Evolutionary conservation across 345 rosid species (phyloP).

Genomic region (Xanthoceras sorbifolium): DNA sequence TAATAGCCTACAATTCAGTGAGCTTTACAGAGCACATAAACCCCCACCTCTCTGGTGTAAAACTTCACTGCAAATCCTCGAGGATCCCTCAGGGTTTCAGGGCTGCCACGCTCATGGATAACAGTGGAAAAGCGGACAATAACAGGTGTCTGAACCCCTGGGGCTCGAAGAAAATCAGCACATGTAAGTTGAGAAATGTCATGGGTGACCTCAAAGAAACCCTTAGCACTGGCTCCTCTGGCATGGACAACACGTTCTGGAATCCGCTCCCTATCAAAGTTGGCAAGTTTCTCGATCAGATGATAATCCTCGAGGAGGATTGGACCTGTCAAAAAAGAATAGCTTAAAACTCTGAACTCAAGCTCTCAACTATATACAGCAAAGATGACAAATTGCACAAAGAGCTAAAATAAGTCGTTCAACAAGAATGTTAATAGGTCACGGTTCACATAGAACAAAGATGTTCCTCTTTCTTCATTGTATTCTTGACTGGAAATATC

Average conservation of each 20-base stretch:
- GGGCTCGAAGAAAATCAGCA: constrained; percentile 95
- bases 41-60: constrained; percentile 92
- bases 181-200: constrained; percentile 72
- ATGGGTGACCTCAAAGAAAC: constrained; percentile 98
- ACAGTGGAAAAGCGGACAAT: constrained; percentile 98
- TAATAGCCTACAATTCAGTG: not conserved
- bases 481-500: not conserved
- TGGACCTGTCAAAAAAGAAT: constrained; percentile 58
- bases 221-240: constrained; percentile 98
- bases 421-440: too few relatives aligned
- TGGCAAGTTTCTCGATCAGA: constrained; percentile 88
- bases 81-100: constrained; percentile 94
- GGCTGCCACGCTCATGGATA: constrained; percentile 98
- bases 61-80: constrained; percentile 98
- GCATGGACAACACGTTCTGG: constrained; percentile 99
- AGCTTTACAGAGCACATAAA: not conserved
- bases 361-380: not conserved
- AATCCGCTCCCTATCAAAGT: constrained; percentile 88
- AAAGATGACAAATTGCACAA: not conserved
- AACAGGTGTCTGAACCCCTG: constrained; percentile 93
- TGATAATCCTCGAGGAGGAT: constrained; percentile 97
- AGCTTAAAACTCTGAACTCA: not conserved
- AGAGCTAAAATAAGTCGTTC: not conserved
- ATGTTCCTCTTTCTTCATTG: not conserved
- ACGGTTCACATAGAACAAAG: not conserved